A percentile compares a stretch with the other conserved stretches of the same genome.
These are phyloP conservation scores for Anthostomella pinea DNA, from an alignment of 2,329 filamentous ascomycete species.

Conservation along the genomic window DNA sequence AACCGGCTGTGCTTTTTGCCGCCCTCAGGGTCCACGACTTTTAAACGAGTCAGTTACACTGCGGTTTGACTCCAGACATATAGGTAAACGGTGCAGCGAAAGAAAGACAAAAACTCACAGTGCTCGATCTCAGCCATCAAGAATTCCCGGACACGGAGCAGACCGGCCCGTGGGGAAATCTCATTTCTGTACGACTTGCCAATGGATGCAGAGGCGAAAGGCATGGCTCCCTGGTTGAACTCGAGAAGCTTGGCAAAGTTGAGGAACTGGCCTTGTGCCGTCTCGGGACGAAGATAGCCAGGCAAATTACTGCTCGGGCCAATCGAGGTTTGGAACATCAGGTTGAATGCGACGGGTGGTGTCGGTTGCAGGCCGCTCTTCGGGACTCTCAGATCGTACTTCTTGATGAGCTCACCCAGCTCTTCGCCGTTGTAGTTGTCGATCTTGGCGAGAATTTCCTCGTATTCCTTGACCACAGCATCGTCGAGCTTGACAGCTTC, in stretches of 20 bases:
- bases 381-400: conserved; percentile 89
- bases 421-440: conserved; percentile 91
- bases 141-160: conserved; percentile 66
- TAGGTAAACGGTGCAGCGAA: too few relatives aligned
- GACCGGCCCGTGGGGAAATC: conserved; percentile 63
- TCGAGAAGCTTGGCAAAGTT: conserved; percentile 67
- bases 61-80: too few relatives aligned
- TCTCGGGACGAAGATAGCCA: conserved; percentile 88
- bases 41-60: too few relatives aligned
- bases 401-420: conserved; percentile 83
- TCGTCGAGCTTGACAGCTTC: conserved; percentile 86
- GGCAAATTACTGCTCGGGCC: conserved; percentile 85
- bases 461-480: conserved; percentile 81
- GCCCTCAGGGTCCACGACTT: conserved; percentile 83
- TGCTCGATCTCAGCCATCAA: conserved; percentile 90
- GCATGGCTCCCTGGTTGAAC: conserved; percentile 65
- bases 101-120: too few relatives aligned
- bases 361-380: conserved; percentile 72
- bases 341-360: conserved; percentile 88
- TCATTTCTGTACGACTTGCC: conserved; percentile 71
- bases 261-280: conserved; percentile 67
- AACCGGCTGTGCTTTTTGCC: conserved; percentile 95
- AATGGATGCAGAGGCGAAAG: conserved; percentile 68
- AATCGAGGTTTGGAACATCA: conserved; percentile 97
- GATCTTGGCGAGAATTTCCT: conserved; percentile 85